phyloP scores from a whole-genome alignment of 169 alveolate genomes.

The Plasmodium malariae region DNA sequence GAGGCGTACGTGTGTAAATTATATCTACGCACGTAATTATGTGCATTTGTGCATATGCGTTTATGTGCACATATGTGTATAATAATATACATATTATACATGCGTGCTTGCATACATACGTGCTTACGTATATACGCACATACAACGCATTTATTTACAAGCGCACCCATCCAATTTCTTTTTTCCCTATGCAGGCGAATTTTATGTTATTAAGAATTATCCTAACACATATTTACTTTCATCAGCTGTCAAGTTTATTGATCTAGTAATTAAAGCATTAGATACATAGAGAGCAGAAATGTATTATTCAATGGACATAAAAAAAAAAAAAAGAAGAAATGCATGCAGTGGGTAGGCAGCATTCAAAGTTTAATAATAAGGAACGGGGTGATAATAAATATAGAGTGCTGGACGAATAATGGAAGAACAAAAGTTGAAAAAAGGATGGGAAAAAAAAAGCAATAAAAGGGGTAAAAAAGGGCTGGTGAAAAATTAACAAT shows the following conservation, averaged over 20 bases:
- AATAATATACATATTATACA: neutral
- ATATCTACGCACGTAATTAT: neutral
- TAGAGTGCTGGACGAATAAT: too few species aligned
- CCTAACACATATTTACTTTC: slow-evolving; percentile 67
- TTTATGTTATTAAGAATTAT: slow-evolving; percentile 59
- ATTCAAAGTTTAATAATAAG: too few species aligned
- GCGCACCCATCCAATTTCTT: neutral
- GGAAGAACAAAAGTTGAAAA: neutral
- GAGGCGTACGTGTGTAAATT: neutral
- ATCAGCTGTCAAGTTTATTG: slow-evolving; percentile 69
- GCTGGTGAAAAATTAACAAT: too few species aligned
- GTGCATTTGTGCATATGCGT: neutral
- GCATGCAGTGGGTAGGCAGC: too few species aligned
- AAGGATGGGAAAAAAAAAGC: neutral
- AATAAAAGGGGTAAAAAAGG: too few species aligned
- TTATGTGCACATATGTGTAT: neutral
- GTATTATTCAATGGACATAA: neutral
- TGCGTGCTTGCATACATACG: neutral
- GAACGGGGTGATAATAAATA: too few species aligned
- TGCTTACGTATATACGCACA: neutral
- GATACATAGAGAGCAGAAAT: neutral
- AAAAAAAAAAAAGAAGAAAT: slow-evolving; percentile 9
- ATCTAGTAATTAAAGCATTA: slow-evolving; percentile 44
- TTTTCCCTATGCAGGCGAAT: slow-evolving; percentile 47
- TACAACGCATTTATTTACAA: neutral